Evolutionary conservation across 495 filamentous ascomycete species (phyloP), one percentile per base, ranked within the genome.

Genomic region (Parathielavia hyrcaniae): DNA sequence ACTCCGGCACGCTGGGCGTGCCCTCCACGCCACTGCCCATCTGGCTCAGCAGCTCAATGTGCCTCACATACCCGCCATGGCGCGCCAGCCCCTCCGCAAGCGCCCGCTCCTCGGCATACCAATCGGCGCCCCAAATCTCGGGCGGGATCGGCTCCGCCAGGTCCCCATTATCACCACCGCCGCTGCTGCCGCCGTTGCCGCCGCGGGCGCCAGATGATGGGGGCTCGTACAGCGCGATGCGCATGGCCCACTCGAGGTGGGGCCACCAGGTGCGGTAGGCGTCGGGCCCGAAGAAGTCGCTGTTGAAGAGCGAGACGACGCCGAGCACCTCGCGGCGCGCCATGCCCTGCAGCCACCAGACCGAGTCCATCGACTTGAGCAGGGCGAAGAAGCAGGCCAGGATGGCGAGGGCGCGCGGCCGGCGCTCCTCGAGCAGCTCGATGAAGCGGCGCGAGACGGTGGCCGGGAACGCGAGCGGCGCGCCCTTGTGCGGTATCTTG

Each of bases 311-410:
- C 41, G 70, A 71, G 17, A 77, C 71, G 17, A 83, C 78, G 9
- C 80, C 80, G 49, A 79, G 73, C 3, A 81, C 77, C 58, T 83
- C 80, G 53, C 77, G 73, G 16, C 77, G 73, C 38, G 79, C 75
- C 60, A 81, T 74, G n/a, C 79, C 80, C 50, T 80, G 69, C 44
- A 83, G 64, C 80, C 80, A 83, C 80, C 80, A 83, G 13, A 81
- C 65, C 26, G 69, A 61, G 55, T 81, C 80, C 14, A 79, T 69
- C 17, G 71, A 73, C 53, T 77, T 81, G 32, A 80, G 75, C 32
- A 81, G 71, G 10, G 78, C 80, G 57, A 83, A 83, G 61, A 81
- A 83, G 64, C 78, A 79, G 11, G 80, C 73, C 5, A 79, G 69
- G 43, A 81, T 78, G 47, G 78, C 78, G 7, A 83, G 73, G 4